Percentiles rank a stretch among this genome's conserved stretches.
phyloP scores from a whole-genome alignment of 805 yeast species.

The Myxozyma geophila region DNA sequence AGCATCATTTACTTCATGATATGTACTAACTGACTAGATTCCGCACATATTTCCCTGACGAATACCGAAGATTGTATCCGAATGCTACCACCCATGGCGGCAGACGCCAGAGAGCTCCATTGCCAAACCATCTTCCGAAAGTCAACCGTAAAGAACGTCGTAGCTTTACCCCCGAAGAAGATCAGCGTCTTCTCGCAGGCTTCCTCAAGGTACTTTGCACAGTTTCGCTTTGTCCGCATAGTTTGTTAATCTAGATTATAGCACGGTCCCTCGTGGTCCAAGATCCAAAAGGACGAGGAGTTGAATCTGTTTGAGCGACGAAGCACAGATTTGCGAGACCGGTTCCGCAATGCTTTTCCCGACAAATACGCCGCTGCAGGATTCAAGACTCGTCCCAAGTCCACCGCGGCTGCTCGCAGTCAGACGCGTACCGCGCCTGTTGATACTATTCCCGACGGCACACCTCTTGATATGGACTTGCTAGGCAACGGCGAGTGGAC shows the following conservation, averaged over 20 bases:
- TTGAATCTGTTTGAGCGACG: slow-evolving; percentile 49
- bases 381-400: slow-evolving; percentile 43
- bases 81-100: slow-evolving; percentile 52
- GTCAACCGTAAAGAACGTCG: slow-evolving; percentile 52
- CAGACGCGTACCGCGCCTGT: slow-evolving; percentile 33
- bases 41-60: slow-evolving; percentile 53
- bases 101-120: slow-evolving; percentile 35
- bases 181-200: slow-evolving; percentile 50
- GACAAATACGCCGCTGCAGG: slow-evolving; percentile 52
- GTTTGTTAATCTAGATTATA: slow-evolving; percentile 14
- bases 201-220: slow-evolving; percentile 39
- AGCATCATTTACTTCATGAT: not conserved
- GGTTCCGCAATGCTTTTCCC: slow-evolving; percentile 53
- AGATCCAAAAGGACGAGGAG: slow-evolving; percentile 50
- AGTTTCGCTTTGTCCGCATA: not conserved
- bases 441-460: slow-evolving; percentile 6
- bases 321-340: slow-evolving; percentile 51
- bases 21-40: slow-evolving; percentile 40
- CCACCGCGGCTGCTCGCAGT: slow-evolving; percentile 19
- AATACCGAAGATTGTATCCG: slow-evolving; percentile 51
- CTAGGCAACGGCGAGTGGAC: slow-evolving; percentile 24
- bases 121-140: slow-evolving; percentile 45
- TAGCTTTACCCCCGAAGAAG: slow-evolving; percentile 51
- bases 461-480: slow-evolving; percentile 25
- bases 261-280: slow-evolving; percentile 54